Evolutionary conservation across 495 filamentous ascomycete species (phyloP), one percentile per base, ranked within the genome.

Genomic region (Bacidia rubella): DNA sequence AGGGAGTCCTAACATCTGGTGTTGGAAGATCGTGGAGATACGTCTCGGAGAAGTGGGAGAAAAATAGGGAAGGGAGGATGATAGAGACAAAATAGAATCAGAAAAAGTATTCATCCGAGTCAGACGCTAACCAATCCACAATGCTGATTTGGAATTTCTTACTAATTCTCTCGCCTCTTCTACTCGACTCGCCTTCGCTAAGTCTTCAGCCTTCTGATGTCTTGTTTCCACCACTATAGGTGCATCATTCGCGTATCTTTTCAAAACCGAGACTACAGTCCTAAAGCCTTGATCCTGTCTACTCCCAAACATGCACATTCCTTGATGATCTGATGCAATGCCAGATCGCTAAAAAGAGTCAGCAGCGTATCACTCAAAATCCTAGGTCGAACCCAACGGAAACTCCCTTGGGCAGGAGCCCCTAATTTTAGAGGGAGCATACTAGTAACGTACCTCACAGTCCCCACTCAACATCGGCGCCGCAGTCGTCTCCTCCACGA

Each of bases 1-100:
- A 98, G 67, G 81, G 87, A 2, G 61, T 80, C 0, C 60, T 95
- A 21, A 96, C 88, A 1, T 76, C 83, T 0, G 93, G 92, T 0
- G 58, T 84, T 5, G 58, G 68, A 40, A 77, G 79, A 58, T 80
- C 80, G 48, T 78, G 74, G 72, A 76, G 77, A 54, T 98, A 98
- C 67, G 52, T 90, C 54, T 68, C 71, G 29, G 93, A 96, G 66
- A 98, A 98, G 74, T 73, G 84, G 43, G 75, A 67, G 40, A 95
- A 94, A 68, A 76, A 78, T 60, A 69, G 73, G 22, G 70, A 75
- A 47, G 52, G 55, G 57, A 57, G 51, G 47, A 60, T 46, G 21
- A 47, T 58, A 39, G 53, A 54, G 49, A 60, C 52, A 47, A 35
- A 5, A 35, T 35, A 15, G 15, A 35, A 5, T 35, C 7, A 5